Base-by-base conservation (phyloP, 1,139 yeast species). In the Saccharomycopsis phalli region DNA sequence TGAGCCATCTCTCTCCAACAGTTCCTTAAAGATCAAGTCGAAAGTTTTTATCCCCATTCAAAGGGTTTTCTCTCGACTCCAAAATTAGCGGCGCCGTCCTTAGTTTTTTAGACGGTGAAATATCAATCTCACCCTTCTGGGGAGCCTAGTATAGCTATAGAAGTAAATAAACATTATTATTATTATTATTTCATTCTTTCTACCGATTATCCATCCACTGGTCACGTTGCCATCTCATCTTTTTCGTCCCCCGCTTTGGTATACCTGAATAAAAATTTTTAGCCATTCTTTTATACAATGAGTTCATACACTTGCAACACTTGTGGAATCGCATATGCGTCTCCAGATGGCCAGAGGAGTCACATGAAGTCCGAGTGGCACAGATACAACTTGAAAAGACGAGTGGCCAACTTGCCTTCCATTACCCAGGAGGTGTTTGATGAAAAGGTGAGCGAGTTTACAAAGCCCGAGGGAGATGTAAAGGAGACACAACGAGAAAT, bases 301-400 rank as follows among this genome's bases (percentile, higher is more conserved):
- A 25, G 27, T 20, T 68, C 53, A 69, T 76, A 76, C 63, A 87
- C 96, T 3, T 91, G 98, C 60, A 82, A 86, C 55, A 81, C 95
- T 27, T 91, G 98, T 56, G 79, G 76, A 7, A 69, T 88, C 47
- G 75, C 75, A 46, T 91, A 91, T 54, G 74, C 79, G 14, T 68
- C 79, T 14, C 80, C 94, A 4, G 87, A 80, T 44, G 69, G 76
- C 48, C 98, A 91, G 63, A 69, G 97, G 52, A 68, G 71, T 43
- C 98, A 91, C 55, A 91, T 91, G 97, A 86, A 84, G 55, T 75
- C 91, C 1, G 94, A 82, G 46, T 82, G 94, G 94, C 94, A 82
- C 27, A 70, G 98, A 52, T 91, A 91, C 59, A 91, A 91, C 57
- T 68, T 91, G 54, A 91, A 91, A 61, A 73, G 98, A 62, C 69